Conservation (phyloP, 2,329 filamentous ascomycete species). For the Colletotrichum sp. region DNA sequence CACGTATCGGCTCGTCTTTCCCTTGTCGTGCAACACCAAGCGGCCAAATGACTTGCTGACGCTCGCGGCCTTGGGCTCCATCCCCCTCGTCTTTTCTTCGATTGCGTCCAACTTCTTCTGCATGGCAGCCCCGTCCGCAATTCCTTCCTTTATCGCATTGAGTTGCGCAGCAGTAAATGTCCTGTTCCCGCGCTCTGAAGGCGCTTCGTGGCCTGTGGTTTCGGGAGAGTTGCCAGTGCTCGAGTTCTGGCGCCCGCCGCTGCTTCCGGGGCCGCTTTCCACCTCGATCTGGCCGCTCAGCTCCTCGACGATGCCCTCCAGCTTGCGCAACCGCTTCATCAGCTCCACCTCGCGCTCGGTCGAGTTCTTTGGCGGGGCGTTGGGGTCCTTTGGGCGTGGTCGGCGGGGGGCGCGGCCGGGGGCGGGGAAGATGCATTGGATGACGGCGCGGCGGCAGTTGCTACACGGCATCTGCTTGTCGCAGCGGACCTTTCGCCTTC, state of each 20-base stretch:
- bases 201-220: slow-evolving; percentile 21
- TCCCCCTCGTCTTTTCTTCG: slow-evolving; percentile 19
- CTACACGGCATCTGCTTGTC: slow-evolving; percentile 79
- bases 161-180: not conserved
- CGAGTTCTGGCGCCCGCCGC: slow-evolving; percentile 23
- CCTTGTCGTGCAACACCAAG: slow-evolving; percentile 72
- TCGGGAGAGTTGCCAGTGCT: slow-evolving; percentile 34
- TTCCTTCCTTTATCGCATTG: not conserved
- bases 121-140: not conserved
- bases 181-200: slow-evolving; percentile 13
- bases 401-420: slow-evolving; percentile 76
- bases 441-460: slow-evolving; percentile 74
- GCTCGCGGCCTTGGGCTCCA: slow-evolving; percentile 25
- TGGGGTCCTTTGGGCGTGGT: slow-evolving; percentile 67
- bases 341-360: slow-evolving; percentile 71
- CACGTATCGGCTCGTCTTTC: slow-evolving; percentile 73
- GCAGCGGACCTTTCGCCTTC: slow-evolving; percentile 73
- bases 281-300: slow-evolving; percentile 68
- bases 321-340: slow-evolving; percentile 72
- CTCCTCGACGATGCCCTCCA: slow-evolving; percentile 79
- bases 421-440: slow-evolving; percentile 76
- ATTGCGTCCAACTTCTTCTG: slow-evolving; percentile 19
- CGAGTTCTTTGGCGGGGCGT: slow-evolving; percentile 62
- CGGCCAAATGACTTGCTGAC: slow-evolving; percentile 65
- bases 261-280: slow-evolving; percentile 35